Evolutionary conservation across 1,284 basidiomycete species (phyloP).

Genomic region (Ganoderma sp.): DNA sequence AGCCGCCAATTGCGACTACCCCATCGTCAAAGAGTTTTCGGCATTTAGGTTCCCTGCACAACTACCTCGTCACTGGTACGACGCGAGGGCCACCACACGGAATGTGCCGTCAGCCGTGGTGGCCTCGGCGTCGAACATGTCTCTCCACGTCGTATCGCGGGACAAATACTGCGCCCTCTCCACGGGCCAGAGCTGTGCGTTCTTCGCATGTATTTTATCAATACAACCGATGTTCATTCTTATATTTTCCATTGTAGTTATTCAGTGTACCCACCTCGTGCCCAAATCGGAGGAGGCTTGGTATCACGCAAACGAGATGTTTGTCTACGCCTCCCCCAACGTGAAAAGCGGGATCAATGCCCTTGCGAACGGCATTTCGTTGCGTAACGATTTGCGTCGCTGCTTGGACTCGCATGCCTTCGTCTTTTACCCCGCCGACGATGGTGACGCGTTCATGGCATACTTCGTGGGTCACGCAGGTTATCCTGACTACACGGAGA

Average conservation of each 20-base stretch:
- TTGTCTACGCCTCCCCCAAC: not conserved
- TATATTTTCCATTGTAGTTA: not conserved
- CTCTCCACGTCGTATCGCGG: not conserved
- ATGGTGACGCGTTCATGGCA: not conserved
- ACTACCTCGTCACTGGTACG: not conserved
- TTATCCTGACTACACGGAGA: not conserved
- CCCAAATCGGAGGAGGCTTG: not conserved
- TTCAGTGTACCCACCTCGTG: not conserved
- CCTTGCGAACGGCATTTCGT: not conserved
- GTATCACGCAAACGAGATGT: not conserved
- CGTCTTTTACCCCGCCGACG: not conserved
- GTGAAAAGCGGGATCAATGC: not conserved
- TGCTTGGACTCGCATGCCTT: not conserved
- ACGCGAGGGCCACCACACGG: not conserved
- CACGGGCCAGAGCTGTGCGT: not conserved
- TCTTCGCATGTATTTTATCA: not conserved
- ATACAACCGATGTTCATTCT: not conserved
- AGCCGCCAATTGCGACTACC: not conserved
- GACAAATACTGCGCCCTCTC: not conserved
- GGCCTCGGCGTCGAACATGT: not conserved
- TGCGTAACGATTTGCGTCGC: not conserved
- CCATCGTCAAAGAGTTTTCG: not conserved
- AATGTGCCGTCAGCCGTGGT: not conserved
- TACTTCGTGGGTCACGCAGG: not conserved
- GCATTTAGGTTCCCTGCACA: not conserved